Percentiles rank a stretch among this genome's conserved stretches.
These are phyloP conservation scores for Lipomyces kockii DNA, from an alignment of 805 yeast genomes.

Conservation along the genomic window DNA sequence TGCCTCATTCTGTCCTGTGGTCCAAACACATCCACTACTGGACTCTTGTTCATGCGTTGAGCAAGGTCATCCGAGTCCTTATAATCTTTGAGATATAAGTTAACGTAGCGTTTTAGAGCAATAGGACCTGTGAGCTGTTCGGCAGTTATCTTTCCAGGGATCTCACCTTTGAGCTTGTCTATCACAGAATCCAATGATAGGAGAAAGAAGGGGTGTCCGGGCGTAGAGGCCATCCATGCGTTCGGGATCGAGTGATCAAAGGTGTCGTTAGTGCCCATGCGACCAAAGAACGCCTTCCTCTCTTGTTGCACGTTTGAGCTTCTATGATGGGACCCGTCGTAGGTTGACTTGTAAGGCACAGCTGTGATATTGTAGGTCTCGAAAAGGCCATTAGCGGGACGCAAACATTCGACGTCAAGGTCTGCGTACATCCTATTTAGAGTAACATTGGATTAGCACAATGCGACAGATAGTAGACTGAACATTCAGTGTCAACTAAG, in stretches of 20 bases:
- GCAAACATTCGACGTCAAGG: neutral
- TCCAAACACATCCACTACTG: neutral
- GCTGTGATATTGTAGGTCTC: neutral
- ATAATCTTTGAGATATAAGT: neutral
- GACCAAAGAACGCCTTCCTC: neutral
- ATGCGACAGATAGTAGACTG: too few species aligned
- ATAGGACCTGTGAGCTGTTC: neutral
- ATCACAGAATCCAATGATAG: neutral
- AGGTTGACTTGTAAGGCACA: neutral
- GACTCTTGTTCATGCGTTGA: neutral
- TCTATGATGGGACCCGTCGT: neutral
- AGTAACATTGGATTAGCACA: neutral
- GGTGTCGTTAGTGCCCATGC: neutral
- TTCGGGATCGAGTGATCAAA: slow-evolving; percentile 1
- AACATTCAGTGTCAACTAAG: too few species aligned
- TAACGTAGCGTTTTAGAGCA: neutral
- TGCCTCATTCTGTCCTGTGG: neutral
- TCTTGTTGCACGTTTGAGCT: neutral
- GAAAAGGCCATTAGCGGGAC: neutral
- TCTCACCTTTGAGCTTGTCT: neutral
- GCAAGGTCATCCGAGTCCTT: neutral
- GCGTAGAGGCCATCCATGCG: neutral
- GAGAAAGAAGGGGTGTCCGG: slow-evolving; percentile 1
- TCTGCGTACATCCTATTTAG: neutral
- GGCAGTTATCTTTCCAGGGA: neutral